Evolutionary conservation across 345 rosid species (phyloP), one percentile per base, ranked within the genome.

Genomic region (Geranium rotundifolium): DNA sequence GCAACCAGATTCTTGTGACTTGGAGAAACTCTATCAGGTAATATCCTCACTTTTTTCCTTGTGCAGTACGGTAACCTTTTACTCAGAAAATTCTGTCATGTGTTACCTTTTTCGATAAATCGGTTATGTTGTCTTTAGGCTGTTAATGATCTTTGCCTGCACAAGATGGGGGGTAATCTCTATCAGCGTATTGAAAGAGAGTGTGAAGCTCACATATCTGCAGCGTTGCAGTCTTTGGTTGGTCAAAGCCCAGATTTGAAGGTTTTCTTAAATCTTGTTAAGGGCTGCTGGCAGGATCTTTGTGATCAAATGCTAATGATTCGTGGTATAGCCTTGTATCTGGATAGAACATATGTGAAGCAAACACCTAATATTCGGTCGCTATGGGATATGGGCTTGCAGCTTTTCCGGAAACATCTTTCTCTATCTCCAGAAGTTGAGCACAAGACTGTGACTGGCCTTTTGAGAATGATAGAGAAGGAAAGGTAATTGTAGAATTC

Each of bases 341-440:
- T 93, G 16, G 99, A 93, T 76, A 82, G 95, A 72, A 90, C 91
- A 50, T 90, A 90, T 69, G 97, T 90, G 65, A 93, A 90, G 76
- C 97, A 85, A 72, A 88, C 80, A 69, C 82, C 91, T 58, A 84
- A 77, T 77, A 86, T 88, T 57, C 84, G 87, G 17, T 93, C 97
- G 0, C 69, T 93, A 64, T 93, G 99, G 99, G 97, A 90, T 76
- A 90, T 90, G 99, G 99, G 99, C 63, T 78, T 93, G 84, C 97
- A 86, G 63, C 96, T 93, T 69, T 93, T 90, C 72, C 78, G 92
- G 57, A 90, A 88, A 79, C 86, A 85, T 79, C 95, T 92, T 73
- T 81, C 92, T 65, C 60, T 86, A 67, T 81, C 81, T 66, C 75
- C 79, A 20, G 98, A 89, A 77, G 98, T 92, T 68, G 93, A 92